These are phyloP conservation scores for Blastobotrys capitulatus DNA, from an alignment of 1,139 yeast genomes.

Conservation along the genomic window DNA sequence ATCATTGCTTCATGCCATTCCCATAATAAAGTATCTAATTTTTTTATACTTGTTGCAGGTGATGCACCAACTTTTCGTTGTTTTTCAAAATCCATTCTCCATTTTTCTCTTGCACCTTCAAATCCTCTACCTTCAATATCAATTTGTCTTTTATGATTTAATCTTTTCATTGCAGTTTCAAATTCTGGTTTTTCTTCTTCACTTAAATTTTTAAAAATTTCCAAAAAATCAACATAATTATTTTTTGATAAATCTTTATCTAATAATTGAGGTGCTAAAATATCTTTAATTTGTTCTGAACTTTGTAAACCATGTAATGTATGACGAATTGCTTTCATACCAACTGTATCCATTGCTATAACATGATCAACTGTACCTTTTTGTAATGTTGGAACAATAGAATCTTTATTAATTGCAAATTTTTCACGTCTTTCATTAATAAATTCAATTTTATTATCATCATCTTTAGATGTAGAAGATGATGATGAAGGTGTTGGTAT, in stretches of 20 bases:
- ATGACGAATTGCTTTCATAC: conserved; percentile 75
- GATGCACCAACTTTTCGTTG: conserved; percentile 9
- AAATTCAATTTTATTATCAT: background rate
- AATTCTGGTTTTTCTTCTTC: conserved; percentile 53
- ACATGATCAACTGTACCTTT: conserved; percentile 54
- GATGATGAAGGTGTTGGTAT: background rate
- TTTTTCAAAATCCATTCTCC: conserved; percentile 74
- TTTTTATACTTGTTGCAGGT: conserved; percentile 41
- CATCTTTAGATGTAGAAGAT: background rate
- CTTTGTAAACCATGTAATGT: conserved; percentile 58
- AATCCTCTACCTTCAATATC: conserved; percentile 71
- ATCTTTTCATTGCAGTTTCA: conserved; percentile 58
- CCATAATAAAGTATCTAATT: conserved; percentile 69
- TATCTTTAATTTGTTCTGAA: conserved; percentile 20
- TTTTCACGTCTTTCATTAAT: background rate
- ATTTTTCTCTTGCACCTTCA: conserved; percentile 80
- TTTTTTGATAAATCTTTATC: conserved; percentile 37
- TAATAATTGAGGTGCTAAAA: conserved; percentile 27
- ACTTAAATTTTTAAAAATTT: conserved; percentile 45
- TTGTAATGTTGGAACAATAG: conserved; percentile 25
- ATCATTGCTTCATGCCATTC: conserved; percentile 64
- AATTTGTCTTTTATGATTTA: conserved; percentile 71
- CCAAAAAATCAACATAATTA: conserved; percentile 57
- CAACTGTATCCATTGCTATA: conserved; percentile 68
- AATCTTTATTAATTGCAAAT: conserved; percentile 3